Base-by-base conservation (phyloP, 1,139 yeast species). In the Taphrina wiesneri region DNA sequence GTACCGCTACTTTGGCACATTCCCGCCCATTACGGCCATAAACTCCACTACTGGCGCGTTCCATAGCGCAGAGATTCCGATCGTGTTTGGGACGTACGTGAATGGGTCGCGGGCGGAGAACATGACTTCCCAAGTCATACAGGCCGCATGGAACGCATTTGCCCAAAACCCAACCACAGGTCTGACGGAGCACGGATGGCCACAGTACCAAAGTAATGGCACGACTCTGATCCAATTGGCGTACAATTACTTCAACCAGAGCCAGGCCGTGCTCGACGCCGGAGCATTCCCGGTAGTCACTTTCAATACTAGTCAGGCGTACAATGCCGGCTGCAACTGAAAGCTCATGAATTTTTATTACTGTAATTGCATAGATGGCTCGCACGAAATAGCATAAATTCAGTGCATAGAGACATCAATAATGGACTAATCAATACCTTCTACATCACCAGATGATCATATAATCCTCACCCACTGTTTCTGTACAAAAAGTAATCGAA, bases 141-240 rank as follows among this genome's bases (percentile, higher is more conserved):
- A 56, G 43, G 43, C 17, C 17, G 53, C 62, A 19, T 56, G 62
- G 62, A 46, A 52, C 26, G 53, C 52, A 9, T 56, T 56, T 19
- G 62, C 62, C 26, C 26, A 56, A 28, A 28, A 56, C 62, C 62
- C 62, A 17, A 26, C 41, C 2, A 4, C 62, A 7, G 62, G 62
- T 1, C 30, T 56, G 17, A 56, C 59, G 5, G 49, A 54, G n/a
- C 51, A 39, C 25, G 64, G 64, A 21, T 60, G 64, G 64, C 64
- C 64, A 13, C 43, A 17, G 28, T 60, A 60, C 41, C 15, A 39
- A 17, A 17, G 36, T 13, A 39, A 52, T 28, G 64, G 64, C 28
- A 28, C 28, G 2, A 47, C 64, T 5, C 51, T 60, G 28, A 49
- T 60, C 41, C 57, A 60, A 25, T n/a, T 60, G 45, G 39, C 64